Base-by-base conservation (phyloP, 352 stramenopile species). In the Pythium guiyangense region DNA sequence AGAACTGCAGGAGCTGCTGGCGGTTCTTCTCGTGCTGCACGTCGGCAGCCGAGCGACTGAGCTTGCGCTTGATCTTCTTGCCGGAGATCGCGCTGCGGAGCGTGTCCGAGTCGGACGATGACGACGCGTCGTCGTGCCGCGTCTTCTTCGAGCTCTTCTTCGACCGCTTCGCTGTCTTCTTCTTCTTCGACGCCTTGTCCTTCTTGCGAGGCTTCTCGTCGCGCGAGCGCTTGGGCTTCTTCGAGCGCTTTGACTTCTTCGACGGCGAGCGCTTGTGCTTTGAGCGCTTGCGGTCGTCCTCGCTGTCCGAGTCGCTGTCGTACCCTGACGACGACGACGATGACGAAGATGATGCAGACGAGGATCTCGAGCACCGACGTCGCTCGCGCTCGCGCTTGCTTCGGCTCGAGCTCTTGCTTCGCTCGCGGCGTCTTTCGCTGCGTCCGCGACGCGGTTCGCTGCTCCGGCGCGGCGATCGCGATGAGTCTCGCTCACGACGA, bases 11-110 rank as follows among this genome's bases (percentile, higher is more conserved):
- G 25, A 94, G 62, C 58, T 94, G 72, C 54, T 89, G 77, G 4
- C 84, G 77, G 59, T 86, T 91, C 58, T 81, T 84, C 63, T 91
- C 66, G 54, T 74, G 67, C 57, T 88, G 70, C 56, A 82, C 26
- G 62, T 94, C 84, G 14, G 68, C 64, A 0, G 72, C 74, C 27
- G 79, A 77, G 34, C 72, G 69, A 44, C 68, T 70, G 52, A 94
- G 60, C 55, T 91, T 88, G 54, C 84, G 78, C 57, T 92, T 91
- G 64, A 94, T 91, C 62, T 94, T 94, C 59, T 94, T 94, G 46
- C 84, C 84, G 2, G 82, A 92, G 55, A 92, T 94, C 22, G 75
- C 82, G 39, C 84, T 94, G 44, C 84, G 84, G 46, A 86, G 49
- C 12, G 81, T 88, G 49, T 90, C 82, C 45, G 72, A 88, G 9